Evolutionary conservation across 805 yeast genomes (phyloP).

Genomic region (Metschnikowia kofuensis): DNA sequence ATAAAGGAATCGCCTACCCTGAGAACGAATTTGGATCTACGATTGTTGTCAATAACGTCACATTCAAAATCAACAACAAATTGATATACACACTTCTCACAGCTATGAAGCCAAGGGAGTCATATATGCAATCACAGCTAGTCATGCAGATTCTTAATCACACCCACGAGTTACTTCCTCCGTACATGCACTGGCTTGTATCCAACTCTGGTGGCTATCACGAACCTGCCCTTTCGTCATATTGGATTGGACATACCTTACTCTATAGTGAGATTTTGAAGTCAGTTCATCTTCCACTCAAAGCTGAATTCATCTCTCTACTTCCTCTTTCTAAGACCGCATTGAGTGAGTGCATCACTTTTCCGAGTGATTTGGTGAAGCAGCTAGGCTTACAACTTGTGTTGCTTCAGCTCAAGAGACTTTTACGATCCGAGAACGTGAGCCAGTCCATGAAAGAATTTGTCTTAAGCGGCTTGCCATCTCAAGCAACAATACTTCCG

Average conservation of each 20-base stretch:
- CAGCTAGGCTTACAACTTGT: conserved; percentile 66
- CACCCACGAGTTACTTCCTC: conserved; percentile 70
- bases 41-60: conserved; percentile 46
- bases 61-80: conserved; percentile 65
- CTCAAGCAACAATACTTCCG: conserved; percentile 35
- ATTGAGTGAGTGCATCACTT: conserved; percentile 52
- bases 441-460: conserved; percentile 27
- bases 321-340: conserved; percentile 57
- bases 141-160: conserved; percentile 47
- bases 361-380: conserved; percentile 48
- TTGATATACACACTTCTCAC: conserved; percentile 60
- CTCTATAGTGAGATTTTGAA: conserved; percentile 56
- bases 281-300: conserved; percentile 49
- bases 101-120: conserved; percentile 78
- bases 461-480: conserved; percentile 42
- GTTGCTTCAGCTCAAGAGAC: conserved; percentile 49
- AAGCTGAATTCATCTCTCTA: conserved; percentile 59
- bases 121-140: conserved; percentile 57
- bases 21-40: conserved; percentile 50
- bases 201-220: conserved; percentile 62
- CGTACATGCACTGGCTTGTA: conserved; percentile 58
- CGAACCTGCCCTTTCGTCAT: conserved; percentile 76
- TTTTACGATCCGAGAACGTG: conserved; percentile 21
- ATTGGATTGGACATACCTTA: conserved; percentile 76
- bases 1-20: conserved; percentile 44